These are phyloP conservation scores for Chytriomyces sp. DNA, from an alignment of 192 early-diverging fungal genomes.

Conservation along the genomic window DNA sequence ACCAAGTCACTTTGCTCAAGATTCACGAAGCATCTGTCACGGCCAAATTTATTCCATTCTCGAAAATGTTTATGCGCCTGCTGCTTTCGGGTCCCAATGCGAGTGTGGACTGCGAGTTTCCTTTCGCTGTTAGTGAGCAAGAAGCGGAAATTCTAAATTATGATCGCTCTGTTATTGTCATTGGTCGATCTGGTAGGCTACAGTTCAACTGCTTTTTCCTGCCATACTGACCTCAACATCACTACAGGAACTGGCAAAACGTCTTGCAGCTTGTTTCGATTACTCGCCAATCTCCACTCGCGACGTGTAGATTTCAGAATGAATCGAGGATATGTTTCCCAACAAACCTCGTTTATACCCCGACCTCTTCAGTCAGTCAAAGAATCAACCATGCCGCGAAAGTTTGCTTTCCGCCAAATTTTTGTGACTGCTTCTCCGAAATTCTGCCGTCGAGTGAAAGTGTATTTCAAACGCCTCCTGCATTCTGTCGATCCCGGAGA, in stretches of 20 bases:
- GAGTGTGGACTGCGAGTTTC: constrained; percentile 33
- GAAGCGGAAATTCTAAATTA: constrained; percentile 34
- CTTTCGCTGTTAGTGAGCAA: constrained; percentile 34
- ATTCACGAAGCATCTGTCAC: constrained; percentile 39
- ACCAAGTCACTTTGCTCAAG: constrained; percentile 14
- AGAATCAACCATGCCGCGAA: constrained; percentile 8
- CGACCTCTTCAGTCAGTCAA: neutral
- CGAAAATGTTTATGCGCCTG: constrained; percentile 28
- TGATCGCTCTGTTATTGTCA: constrained; percentile 25
- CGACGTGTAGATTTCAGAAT: neutral
- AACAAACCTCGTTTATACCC: neutral
- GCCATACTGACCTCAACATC: neutral
- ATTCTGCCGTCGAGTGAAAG: constrained; percentile 36
- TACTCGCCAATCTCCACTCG: constrained; percentile 8
- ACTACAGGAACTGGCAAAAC: constrained; percentile 36
- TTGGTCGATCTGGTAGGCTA: constrained; percentile 19
- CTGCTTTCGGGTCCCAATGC: constrained; percentile 12
- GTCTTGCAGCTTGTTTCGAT: constrained; percentile 36
- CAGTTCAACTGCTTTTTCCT: neutral
- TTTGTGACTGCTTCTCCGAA: constrained; percentile 42
- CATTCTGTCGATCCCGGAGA: constrained; percentile 7
- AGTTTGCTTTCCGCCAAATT: constrained; percentile 25
- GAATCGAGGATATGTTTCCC: constrained; percentile 1
- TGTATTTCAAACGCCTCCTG: constrained; percentile 23
- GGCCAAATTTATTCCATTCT: constrained; percentile 41